A percentile compares a stretch with the other conserved stretches of the same genome.
phyloP scores from a whole-genome alignment of 106 monocot genomes.

The Dioscorea alata region DNA sequence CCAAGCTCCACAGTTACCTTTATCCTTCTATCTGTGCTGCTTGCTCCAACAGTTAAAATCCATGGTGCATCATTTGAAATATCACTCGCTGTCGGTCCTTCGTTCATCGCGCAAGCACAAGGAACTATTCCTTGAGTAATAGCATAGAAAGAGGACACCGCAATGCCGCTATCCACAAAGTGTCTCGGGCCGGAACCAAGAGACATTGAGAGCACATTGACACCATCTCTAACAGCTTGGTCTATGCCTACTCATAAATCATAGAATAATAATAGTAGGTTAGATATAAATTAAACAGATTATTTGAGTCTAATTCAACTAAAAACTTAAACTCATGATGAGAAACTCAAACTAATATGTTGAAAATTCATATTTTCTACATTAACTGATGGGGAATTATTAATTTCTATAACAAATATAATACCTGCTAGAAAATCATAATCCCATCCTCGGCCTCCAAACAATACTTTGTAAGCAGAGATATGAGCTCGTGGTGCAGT shows the following conservation, averaged over 20 bases:
- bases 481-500: not conserved
- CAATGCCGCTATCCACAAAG: not conserved
- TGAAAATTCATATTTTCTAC: no score
- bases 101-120: not conserved
- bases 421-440: no score
- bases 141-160: not conserved
- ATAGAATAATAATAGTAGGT: no score
- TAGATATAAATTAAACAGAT: no score
- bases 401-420: no score
- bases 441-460: not conserved
- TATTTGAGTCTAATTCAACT: no score
- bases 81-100: not conserved
- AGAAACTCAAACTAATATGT: no score
- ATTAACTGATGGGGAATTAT: not conserved
- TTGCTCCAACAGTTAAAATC: conserved; percentile 10
- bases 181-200: not conserved
- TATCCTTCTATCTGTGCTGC: not conserved
- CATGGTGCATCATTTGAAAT: conserved; percentile 12
- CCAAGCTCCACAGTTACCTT: conserved; percentile 5
- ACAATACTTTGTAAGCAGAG: not conserved
- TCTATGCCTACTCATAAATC: not conserved
- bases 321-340: no score
- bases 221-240: not conserved
- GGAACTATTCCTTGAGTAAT: not conserved
- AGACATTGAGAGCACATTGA: not conserved